Percentiles rank a stretch among this genome's conserved stretches.
phyloP scores from a whole-genome alignment of 192 early-diverging fungal genomes.

The Radiomyces spectabilis region DNA sequence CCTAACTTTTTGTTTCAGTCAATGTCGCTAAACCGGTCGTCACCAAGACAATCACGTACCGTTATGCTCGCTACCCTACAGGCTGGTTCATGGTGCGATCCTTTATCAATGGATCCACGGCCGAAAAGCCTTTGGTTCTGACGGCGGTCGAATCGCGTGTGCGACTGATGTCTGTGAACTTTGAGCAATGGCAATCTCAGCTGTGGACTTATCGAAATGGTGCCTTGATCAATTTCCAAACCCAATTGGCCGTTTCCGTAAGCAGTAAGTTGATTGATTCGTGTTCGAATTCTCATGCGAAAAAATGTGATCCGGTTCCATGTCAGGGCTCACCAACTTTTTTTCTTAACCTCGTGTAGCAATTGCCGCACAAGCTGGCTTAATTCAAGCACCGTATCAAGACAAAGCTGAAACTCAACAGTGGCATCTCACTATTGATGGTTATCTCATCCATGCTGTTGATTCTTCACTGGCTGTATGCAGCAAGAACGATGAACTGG shows the following conservation, averaged over 20 bases:
- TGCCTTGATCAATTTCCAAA: conserved; percentile 15
- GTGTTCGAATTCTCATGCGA: no score
- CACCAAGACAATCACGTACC: conserved; percentile 3
- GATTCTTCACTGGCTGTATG: conserved; percentile 4
- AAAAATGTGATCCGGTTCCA: background rate
- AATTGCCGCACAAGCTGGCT: conserved; percentile 1
- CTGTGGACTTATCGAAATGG: conserved; percentile 19
- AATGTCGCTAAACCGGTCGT: background rate
- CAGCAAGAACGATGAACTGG: background rate
- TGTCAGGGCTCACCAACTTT: background rate
- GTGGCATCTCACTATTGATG: conserved; percentile 21
- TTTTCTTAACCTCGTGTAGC: background rate
- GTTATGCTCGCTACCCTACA: conserved; percentile 20
- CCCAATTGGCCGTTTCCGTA: conserved; percentile 9
- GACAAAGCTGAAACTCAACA: conserved; percentile 1
- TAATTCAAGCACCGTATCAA: conserved; percentile 3
- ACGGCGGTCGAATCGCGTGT: conserved; percentile 1
- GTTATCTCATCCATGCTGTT: conserved; percentile 8
- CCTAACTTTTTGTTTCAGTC: background rate
- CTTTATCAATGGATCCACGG: background rate
- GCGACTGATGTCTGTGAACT: background rate
- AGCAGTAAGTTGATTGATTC: no score
- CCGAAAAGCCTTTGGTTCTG: conserved; percentile 10
- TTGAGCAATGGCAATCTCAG: conserved; percentile 11
- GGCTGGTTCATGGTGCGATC: conserved; percentile 25